Base-by-base conservation (phyloP, 805 yeast genomes). In the Candida incommunis region DNA sequence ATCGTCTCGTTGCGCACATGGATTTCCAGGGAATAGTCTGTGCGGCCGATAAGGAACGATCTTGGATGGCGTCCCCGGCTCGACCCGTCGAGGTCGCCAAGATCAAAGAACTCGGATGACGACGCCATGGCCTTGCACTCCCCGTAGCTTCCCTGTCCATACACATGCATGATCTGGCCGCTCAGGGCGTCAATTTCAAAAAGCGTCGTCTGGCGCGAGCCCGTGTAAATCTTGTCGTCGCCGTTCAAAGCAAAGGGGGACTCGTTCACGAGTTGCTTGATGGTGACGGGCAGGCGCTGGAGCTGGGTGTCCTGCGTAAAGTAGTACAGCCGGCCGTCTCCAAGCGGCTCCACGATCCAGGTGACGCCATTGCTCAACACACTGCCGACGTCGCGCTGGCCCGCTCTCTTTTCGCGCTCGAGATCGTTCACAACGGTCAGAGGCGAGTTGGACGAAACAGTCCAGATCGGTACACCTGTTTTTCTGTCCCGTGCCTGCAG, bases 281-380 rank as follows among this genome's bases (percentile, higher is more conserved):
- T 82, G 3, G 86, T 72, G 0, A 90, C 74, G 0, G 96, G 96
- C 2, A 92, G 68, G 56, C 76, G 81, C 55, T 82, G 85, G 22
- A 92, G 62, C 0, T 97, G 97, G 21, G 64, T 65, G 26, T 74
- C 75, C 16, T 78, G 77, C 15, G 83, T 78, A 62, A 90, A 90
- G 57, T 78, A 85, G 60, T 80, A 88, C 2, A 92, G 67, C 0
- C 80, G 67, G 1, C 98, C 98, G 47, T 83, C 95, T 3, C 78
- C 80, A 51, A 72, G 74, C 0, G 97, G 97, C 53, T 92, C 98
- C 1, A 92, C 90, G 44, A 90, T 79, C 90, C 96, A 83, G 0
- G 80, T 74, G 43, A 71, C 54, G 20, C 67, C 66, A 2, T 60
- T 59, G 21, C 53, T 65, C 27, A 25, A 7, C 7, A 25, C 13